Base-by-base conservation (phyloP, 2,329 filamentous ascomycete species). In the Aspergillaceae sp. region DNA sequence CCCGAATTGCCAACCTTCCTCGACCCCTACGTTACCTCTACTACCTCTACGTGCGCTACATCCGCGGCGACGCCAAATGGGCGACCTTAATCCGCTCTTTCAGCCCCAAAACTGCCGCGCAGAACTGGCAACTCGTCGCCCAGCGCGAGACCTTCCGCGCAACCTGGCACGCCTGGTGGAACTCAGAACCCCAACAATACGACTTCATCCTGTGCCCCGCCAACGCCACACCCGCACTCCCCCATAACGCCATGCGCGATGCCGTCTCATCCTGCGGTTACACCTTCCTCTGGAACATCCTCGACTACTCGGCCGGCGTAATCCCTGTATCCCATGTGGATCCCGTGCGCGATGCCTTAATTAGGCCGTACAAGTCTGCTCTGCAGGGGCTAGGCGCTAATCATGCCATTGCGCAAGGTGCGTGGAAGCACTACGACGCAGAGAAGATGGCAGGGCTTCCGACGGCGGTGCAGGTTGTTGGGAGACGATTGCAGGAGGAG, bases 271-370 rank as follows among this genome's bases (percentile, higher is more conserved):
- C 83, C 54, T 96, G 90, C 58, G 89, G 88, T 1, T 96, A 97
- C 61, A 96, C 90, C 0, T 95, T 96, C 63, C 68, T 95, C 46
- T 97, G 92, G 72, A 96, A 96, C 58, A 54, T 96, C 80, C 79
- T 96, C 42, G 91, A 96, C 62, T 96, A 96, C 67, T 80, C 86
- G 1, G 78, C 80, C 8, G 90, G 90, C 34, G 80, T 95, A 33
- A 60, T 97, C 26, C 90, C 91, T 0, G 82, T 96, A 1, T 91
- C 87, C 0, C 86, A 89, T 49, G 90, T 96, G 1, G 85, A 95
- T 54, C 59, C 65, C 1, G 72, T 80, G 37, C 86, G 92, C 59
- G 75, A 79, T 51, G 74, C 90, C 0, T 79, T 88, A 0, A 56
- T 69, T 0, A 68, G 66, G 83, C 65, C 77, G 9, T 70, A 70